phyloP scores from a whole-genome alignment of 2,329 filamentous ascomycete genomes.

The Madurella fahalii region DNA sequence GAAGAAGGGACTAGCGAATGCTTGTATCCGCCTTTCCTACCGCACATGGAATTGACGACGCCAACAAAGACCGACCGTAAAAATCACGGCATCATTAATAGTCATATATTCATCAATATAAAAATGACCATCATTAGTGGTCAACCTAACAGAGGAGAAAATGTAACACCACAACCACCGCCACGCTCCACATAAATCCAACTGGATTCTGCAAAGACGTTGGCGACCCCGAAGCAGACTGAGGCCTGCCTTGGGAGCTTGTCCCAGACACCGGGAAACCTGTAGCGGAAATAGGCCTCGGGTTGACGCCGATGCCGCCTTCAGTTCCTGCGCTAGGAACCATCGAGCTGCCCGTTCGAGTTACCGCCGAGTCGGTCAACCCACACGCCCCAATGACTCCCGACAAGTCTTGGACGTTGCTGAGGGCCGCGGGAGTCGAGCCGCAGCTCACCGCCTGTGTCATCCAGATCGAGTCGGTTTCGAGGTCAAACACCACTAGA shows the following conservation, averaged over 20 bases:
- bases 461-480: conserved; percentile 45
- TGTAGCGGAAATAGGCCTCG: not conserved
- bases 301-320: not conserved
- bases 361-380: conserved; percentile 1
- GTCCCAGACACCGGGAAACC: not conserved
- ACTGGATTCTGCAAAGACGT: not conserved
- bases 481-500: conserved; percentile 48
- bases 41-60: too few species aligned
- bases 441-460: conserved; percentile 51
- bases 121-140: too few species aligned
- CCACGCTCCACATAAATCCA: too few species aligned
- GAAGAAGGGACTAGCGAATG: too few species aligned
- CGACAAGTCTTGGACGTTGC: conserved; percentile 28
- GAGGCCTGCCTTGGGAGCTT: not conserved
- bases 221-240: not conserved
- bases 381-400: conserved; percentile 26
- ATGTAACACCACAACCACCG: too few species aligned
- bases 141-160: too few species aligned
- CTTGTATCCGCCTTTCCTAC: conserved; percentile 21
- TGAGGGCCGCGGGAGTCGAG: conserved; percentile 40
- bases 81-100: too few species aligned
- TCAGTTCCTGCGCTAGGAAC: not conserved
- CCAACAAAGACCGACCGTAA: too few species aligned
- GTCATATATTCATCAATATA: too few species aligned
- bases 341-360: conserved; percentile 8